A percentile compares a stretch with the other conserved stretches of the same genome.
These are phyloP conservation scores for Gossypium sturtianum DNA, from an alignment of 345 rosid genomes.

Conservation along the genomic window DNA sequence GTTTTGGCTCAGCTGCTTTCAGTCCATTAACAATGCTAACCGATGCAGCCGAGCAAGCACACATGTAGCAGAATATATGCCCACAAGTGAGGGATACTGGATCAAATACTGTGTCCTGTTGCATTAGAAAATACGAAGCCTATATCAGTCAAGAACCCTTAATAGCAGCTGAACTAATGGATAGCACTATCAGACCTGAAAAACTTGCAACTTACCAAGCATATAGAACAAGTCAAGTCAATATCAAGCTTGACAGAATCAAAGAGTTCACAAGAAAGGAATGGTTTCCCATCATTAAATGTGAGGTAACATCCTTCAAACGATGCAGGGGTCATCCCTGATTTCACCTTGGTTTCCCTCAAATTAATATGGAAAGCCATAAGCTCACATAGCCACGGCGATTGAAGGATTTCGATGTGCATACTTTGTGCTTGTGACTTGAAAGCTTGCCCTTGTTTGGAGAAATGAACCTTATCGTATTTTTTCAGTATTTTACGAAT, in stretches of 20 bases:
- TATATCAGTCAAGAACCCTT: neutral
- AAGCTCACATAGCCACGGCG: slow-evolving; percentile 96
- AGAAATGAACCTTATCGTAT: slow-evolving; percentile 91
- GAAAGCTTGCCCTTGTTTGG: slow-evolving; percentile 92
- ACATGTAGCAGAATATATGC: slow-evolving; percentile 88
- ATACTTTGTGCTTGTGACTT: slow-evolving; percentile 74
- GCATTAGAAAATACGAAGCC: neutral
- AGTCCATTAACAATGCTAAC: slow-evolving; percentile 74
- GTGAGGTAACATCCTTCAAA: slow-evolving; percentile 61
- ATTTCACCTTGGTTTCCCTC: slow-evolving; percentile 45
- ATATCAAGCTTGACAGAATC: slow-evolving; percentile 78
- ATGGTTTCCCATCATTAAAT: slow-evolving; percentile 62
- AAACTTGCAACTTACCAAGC: slow-evolving; percentile 66
- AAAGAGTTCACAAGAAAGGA: slow-evolving; percentile 65
- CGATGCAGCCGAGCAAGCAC: slow-evolving; percentile 94
- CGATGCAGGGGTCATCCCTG: slow-evolving; percentile 41
- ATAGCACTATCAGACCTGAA: neutral
- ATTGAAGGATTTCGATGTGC: slow-evolving; percentile 86
- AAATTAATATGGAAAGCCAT: slow-evolving; percentile 88
- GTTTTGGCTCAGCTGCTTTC: slow-evolving; percentile 50
- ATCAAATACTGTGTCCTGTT: slow-evolving; percentile 90
- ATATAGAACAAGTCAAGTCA: slow-evolving; percentile 88
- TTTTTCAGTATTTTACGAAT: slow-evolving; percentile 88
- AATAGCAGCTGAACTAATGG: neutral
- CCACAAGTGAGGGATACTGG: slow-evolving; percentile 83